These are phyloP conservation scores for Malus hybrid DNA, from an alignment of 331 rosid genomes.

Conservation along the genomic window DNA sequence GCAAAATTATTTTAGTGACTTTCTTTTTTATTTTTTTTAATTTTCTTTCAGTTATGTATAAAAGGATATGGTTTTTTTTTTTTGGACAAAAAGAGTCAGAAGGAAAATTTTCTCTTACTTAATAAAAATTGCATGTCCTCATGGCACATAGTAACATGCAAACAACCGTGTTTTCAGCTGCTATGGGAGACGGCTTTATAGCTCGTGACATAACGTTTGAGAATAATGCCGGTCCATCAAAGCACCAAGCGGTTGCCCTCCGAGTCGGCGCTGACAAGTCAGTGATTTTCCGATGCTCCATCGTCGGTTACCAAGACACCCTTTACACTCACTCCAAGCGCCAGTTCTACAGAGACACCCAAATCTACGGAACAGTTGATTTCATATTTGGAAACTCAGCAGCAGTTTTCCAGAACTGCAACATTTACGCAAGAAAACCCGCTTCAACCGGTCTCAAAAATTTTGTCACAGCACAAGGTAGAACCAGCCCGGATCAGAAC, in stretches of 20 bases:
- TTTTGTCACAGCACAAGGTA: constrained; percentile 27
- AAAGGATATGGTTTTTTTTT: too few relatives aligned
- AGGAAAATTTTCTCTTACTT: too few relatives aligned
- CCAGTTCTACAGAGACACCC: constrained; percentile 35
- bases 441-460: neutral
- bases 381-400: constrained; percentile 34
- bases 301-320: constrained; percentile 32
- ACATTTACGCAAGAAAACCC: constrained; percentile 20
- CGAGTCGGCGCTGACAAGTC: constrained; percentile 34
- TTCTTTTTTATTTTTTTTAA: too few relatives aligned
- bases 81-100: too few relatives aligned
- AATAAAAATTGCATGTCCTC: too few relatives aligned
- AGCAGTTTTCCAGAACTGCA: constrained; percentile 28
- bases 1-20: too few relatives aligned
- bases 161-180: constrained; percentile 7
- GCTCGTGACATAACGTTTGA: constrained; percentile 32
- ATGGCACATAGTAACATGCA: neutral
- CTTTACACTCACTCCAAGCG: constrained; percentile 30
- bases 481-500: constrained; percentile 22
- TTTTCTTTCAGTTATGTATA: too few relatives aligned
- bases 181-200: constrained; percentile 36
- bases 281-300: constrained; percentile 20
- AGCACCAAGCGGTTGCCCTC: constrained; percentile 35
- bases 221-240: constrained; percentile 24
- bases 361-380: constrained; percentile 28